A percentile compares a stretch with the other conserved stretches of the same genome.
phyloP scores from a whole-genome alignment of 2,329 filamentous ascomycete species.

The Nemania sp. region DNA sequence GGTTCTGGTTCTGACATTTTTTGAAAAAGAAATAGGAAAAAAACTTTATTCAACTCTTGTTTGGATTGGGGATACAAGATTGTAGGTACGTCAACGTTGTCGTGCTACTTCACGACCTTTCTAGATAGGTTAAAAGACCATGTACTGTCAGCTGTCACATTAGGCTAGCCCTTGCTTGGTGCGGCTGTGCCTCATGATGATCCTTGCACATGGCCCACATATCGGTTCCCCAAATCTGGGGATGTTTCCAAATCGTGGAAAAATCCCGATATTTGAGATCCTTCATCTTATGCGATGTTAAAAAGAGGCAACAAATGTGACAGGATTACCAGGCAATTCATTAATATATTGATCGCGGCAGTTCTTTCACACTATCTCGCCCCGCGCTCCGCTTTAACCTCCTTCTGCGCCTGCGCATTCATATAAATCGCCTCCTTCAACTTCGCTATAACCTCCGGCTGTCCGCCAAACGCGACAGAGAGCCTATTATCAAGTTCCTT shows the following conservation, averaged over 20 bases:
- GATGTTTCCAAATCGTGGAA: background rate
- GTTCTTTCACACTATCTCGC: constrained; percentile 39
- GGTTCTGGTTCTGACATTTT: constrained; percentile 11
- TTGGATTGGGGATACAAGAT: no score
- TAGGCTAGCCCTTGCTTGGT: background rate
- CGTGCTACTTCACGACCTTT: no score
- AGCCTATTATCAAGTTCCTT: constrained; percentile 69
- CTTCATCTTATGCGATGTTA: background rate
- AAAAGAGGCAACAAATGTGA: background rate
- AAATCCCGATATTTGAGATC: background rate
- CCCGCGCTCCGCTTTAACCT: constrained; percentile 51
- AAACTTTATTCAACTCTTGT: no score
- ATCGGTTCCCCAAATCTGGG: background rate
- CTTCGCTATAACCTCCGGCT: constrained; percentile 69
- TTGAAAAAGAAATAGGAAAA: no score
- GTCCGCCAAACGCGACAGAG: constrained; percentile 67
- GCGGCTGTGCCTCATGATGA: background rate
- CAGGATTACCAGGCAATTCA: background rate
- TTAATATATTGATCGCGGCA: background rate
- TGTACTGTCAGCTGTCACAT: background rate
- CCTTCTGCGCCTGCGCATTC: constrained; percentile 65
- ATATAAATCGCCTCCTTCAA: constrained; percentile 71
- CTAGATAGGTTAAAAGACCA: background rate
- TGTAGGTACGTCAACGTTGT: no score
- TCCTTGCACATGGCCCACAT: constrained; percentile 17